Base-by-base conservation (phyloP, 306 rosid species). In the Gillenia trifoliata region DNA sequence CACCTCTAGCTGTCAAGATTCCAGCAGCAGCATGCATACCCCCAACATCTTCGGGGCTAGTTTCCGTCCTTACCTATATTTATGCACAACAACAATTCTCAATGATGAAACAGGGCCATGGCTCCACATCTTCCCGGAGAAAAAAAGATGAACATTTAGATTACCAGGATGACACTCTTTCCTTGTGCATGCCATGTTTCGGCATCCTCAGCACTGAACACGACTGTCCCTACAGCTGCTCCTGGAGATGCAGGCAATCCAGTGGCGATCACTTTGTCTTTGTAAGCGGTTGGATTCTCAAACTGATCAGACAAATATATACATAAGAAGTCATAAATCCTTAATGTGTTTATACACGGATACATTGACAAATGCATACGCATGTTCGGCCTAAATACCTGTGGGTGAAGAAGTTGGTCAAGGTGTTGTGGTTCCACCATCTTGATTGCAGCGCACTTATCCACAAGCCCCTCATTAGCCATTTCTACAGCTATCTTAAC, bases 241-340 rank as follows among this genome's bases (percentile, higher is more conserved):
- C 99, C 99, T 0, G 99, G 98, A 66, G 99, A 95, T 62, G 98
- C 99, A 70, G 98, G 98, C 88, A 95, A 87, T 77, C 99, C 99
- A 20, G 17, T 78, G 28, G 98, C 91, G 57, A 94, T 40, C 72
- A 95, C 97, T 61, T 85, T 78, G 75, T 92, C 93, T 86, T 87
- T 87, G 84, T 95, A 95, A 65, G 88, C 78, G 40, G 88, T 81
- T 57, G 90, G 92, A 90, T 90, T 85, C 79, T 95, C 99, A 85
- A 95, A 93, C 98, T 93, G 75, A 74, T 70, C 81, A 84, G 83
- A 75, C 63, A 81, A 79, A 10, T 11, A 5, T 15, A 26, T 25
- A 10, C 66, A 55, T 10, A 13, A 20, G 12, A 56, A 12, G 64
- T 72, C 36, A 25, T 19, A 56, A 57, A 57, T n/a, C 2, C 20